Evolutionary conservation across 495 filamentous ascomycete genomes (phyloP), one percentile per base, ranked within the genome.

Genomic region (Penicillium bialowiezense): DNA sequence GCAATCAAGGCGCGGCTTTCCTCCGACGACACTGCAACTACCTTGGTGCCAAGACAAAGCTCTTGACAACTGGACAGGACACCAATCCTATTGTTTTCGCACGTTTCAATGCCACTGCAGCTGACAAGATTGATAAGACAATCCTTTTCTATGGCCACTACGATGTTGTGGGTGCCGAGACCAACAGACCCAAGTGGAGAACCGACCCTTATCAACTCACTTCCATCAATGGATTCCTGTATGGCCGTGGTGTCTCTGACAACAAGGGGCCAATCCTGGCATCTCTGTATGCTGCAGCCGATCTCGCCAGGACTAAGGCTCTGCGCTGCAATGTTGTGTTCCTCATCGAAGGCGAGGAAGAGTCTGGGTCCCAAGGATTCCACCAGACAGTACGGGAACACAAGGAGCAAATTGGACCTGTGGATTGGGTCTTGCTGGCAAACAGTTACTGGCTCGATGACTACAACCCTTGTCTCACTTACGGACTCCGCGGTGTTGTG

Each of bases 381-480:
- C 81, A 86, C 45, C 77, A 90, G 48, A 86, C 88, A 0, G 82
- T 98, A 20, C 80, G 77, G 32, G 72, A 78, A 34, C 80, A 93
- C 62, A 93, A 93, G 63, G 75, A 81, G n/a, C 74, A 87, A 14
- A 93, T 98, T 52, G 93, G 93, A 2, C 75, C 88, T 13, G 81
- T 97, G 3, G 91, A 97, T 68, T 97, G 90, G 77, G 91, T 98
- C 32, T 69, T 98, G 1, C 69, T 97, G 5, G 93, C 93, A 0
- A 97, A 97, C 69, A 96, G 91, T 67, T 97, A 98, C 71, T 98
- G 93, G 93, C 77, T 98, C 2, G 90, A 97, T 62, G 93, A 98
- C 62, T 87, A 90, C 49, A 88, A 91, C 6, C 93, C 93, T 1
- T 97, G 93, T 65, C 71, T 98, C 28, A 98, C 95, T 1, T 98